Base-by-base conservation (phyloP, 345 rosid species). In the Litchi chinensis region DNA sequence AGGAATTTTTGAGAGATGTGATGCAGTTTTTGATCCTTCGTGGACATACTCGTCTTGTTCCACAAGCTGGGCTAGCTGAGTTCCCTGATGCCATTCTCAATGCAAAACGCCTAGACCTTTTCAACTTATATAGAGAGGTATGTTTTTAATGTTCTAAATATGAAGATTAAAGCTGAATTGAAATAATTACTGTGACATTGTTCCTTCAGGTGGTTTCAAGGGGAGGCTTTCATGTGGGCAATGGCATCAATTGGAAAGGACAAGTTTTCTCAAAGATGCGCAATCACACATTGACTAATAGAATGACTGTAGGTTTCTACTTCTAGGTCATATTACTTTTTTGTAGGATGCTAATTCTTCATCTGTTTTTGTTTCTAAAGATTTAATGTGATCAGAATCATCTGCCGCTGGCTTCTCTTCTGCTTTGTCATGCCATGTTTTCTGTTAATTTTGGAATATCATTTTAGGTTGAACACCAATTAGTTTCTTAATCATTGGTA, bases 211-310 rank as follows among this genome's bases (percentile, higher is more conserved):
- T 97, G 76, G 98, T 97, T 74, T 94, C 99, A 56, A 90, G 99
- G 68, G 99, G 99, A 77, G 99, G 99, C 74, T 97, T 97, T 82
- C 98, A 97, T 62, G 98, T 97, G 44, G 98, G 99, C 32, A 97
- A 97, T 76, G 98, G 99, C 83, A 97, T 97, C 82, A 97, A 97
- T 82, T 97, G 99, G 99, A 97, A 97, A 86, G 99, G 99, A 81
- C 99, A 97, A 86, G 99, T 97, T 82, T 97, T 97, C 88, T 97
- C 99, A 28, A 97, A 94, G 93, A 97, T 97, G 99, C 94, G 98
- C 40, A 97, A 97, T 90, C 97, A 97, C 82, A 97, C 99, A 7
- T 82, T 91, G 80, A 94, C 98, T 71, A 96, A 96, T 83, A 88
- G 98, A 89, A 96, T 96, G 98, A 94, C 99, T 18, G 99, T 96